Percentiles rank a stretch among this genome's conserved stretches.
phyloP scores from a whole-genome alignment of 2,329 filamentous ascomycete species.

The Bipolaris oryzae region DNA sequence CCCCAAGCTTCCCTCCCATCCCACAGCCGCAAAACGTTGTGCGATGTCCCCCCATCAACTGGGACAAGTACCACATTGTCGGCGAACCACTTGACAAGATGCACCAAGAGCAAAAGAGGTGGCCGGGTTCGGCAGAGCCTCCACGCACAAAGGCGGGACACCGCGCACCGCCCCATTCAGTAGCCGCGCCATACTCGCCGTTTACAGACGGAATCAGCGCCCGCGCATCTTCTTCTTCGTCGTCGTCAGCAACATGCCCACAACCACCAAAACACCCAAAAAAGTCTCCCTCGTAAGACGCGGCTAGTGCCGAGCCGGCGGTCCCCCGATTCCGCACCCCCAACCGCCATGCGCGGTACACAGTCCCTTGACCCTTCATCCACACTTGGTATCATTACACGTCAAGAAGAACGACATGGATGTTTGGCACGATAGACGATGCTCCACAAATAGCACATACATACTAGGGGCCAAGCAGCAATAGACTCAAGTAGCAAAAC shows the following conservation, averaged over 20 bases:
- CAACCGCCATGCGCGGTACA: conserved; percentile 5
- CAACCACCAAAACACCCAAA: conserved; percentile 39
- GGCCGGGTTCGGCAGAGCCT: conserved; percentile 49
- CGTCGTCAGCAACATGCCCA: conserved; percentile 11
- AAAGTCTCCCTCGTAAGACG: conserved; percentile 36
- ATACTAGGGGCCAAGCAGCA: conserved; percentile 18
- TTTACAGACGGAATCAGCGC: conserved; percentile 58
- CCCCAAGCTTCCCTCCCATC: conserved; percentile 64
- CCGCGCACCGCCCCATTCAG: conserved; percentile 56
- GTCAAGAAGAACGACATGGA: conserved; percentile 20
- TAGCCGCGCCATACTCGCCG: conserved; percentile 66
- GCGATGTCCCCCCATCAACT: conserved; percentile 88
- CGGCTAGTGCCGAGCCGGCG: conserved; percentile 5
- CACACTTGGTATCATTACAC: conserved; percentile 6
- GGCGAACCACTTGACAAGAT: conserved; percentile 83
- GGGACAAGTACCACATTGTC: conserved; percentile 91
- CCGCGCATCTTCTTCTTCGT: conserved; percentile 30
- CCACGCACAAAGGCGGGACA: conserved; percentile 41
- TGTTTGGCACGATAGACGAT: conserved; percentile 37
- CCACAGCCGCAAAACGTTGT: conserved; percentile 82
- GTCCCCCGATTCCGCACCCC: not conserved
- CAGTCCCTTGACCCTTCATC: not conserved
- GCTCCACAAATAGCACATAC: conserved; percentile 35
- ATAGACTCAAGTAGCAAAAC: conserved; percentile 25
- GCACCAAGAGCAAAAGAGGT: conserved; percentile 75